Conservation (phyloP, 305 asterid species). For the Nicotiana rustica region DNA sequence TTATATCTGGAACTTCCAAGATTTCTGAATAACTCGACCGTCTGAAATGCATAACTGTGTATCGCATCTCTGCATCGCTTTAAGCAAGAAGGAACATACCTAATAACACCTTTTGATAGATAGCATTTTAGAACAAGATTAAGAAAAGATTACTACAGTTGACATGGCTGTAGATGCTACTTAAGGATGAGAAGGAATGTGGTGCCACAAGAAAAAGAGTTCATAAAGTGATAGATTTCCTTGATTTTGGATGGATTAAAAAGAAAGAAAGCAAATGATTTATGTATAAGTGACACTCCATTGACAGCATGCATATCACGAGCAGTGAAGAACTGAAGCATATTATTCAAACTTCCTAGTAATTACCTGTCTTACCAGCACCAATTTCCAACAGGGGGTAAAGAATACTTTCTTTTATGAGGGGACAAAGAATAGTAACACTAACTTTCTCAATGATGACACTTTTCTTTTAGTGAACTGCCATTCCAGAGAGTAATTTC, state of each 20-base stretch:
- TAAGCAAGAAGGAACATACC: background rate
- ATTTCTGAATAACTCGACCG: background rate
- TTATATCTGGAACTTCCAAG: background rate
- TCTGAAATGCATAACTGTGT: background rate
- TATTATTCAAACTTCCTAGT: background rate
- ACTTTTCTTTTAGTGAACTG: background rate
- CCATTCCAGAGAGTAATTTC: background rate
- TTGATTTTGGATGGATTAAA: background rate
- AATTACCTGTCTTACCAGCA: background rate
- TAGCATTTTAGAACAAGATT: constrained; percentile 20
- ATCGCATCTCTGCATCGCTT: background rate
- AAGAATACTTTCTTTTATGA: background rate
- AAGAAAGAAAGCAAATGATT: constrained; percentile 28
- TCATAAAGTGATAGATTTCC: constrained; percentile 13
- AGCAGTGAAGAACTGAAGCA: background rate
- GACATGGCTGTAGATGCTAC: background rate
- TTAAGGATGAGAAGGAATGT: background rate
- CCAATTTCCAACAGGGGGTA: constrained; percentile 7
- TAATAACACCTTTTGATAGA: background rate
- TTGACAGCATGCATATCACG: background rate
- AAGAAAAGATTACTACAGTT: constrained; percentile 17
- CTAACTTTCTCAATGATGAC: background rate
- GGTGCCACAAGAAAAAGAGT: constrained; percentile 12
- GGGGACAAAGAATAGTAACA: background rate
- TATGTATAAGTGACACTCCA: background rate